Evolutionary conservation across 257 asterid genomes (phyloP).

Genomic region (Capsicum pubescens): DNA sequence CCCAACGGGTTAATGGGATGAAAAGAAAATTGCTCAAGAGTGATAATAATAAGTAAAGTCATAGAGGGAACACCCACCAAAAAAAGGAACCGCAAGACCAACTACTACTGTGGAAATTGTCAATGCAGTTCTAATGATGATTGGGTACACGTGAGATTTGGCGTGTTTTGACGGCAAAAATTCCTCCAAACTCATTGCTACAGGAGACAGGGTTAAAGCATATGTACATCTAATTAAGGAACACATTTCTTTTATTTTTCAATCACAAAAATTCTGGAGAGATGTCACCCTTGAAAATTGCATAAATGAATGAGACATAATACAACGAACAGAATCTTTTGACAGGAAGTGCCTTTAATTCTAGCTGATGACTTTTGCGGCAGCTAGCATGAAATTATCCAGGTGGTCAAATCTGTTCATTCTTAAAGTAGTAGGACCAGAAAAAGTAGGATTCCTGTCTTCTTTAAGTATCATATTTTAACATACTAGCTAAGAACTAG

Average conservation of each 20-base stretch:
- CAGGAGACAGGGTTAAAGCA: constrained; percentile 79
- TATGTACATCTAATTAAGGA: constrained; percentile 60
- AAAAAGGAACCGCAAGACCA: constrained; percentile 71
- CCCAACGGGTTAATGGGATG: background rate
- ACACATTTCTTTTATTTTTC: background rate
- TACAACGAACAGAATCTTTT: background rate
- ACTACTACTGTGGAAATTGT: constrained; percentile 65
- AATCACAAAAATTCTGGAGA: constrained; percentile 23
- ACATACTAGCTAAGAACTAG: background rate
- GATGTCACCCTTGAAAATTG: background rate
- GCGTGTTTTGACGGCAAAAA: constrained; percentile 58
- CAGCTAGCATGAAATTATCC: constrained; percentile 21
- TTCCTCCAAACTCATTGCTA: constrained; percentile 83
- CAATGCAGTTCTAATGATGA: constrained; percentile 66
- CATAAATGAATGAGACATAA: background rate
- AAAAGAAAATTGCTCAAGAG: background rate
- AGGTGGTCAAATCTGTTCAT: background rate
- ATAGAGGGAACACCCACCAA: constrained; percentile 48
- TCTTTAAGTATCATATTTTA: background rate
- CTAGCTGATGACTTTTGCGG: background rate
- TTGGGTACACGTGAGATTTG: constrained; percentile 55
- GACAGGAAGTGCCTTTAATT: constrained; percentile 21
- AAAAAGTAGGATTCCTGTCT: background rate
- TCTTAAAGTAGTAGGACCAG: background rate
- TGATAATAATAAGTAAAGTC: background rate